Conservation (phyloP, 306 rosid species). For the Trifolium dubium region DNA sequence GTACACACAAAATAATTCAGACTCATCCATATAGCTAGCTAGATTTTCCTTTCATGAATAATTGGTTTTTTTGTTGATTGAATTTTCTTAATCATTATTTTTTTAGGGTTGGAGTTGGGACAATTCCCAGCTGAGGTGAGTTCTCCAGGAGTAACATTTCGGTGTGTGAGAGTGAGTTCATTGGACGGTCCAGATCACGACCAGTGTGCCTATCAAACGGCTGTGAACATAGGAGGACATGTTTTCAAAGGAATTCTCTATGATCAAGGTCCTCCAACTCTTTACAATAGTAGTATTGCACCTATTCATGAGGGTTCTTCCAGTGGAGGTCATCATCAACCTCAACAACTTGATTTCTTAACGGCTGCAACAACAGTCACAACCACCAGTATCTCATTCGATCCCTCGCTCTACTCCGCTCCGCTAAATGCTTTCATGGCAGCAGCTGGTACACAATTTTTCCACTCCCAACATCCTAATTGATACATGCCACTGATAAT, state of each 20-base stretch:
- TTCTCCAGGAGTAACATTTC: conserved; percentile 74
- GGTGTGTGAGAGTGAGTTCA: conserved; percentile 84
- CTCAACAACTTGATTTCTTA: conserved; percentile 50
- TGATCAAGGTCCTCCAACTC: conserved; percentile 71
- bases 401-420: conserved; percentile 78
- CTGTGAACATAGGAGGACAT: conserved; percentile 91
- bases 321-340: conserved; percentile 46
- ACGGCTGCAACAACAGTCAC: conserved; percentile 37
- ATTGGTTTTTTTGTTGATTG: background rate
- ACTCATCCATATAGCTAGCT: background rate
- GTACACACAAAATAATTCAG: background rate
- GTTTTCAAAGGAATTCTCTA: conserved; percentile 94
- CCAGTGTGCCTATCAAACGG: conserved; percentile 87
- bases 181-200: conserved; percentile 74
- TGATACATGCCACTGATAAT: background rate
- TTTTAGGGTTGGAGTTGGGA: conserved; percentile 89
- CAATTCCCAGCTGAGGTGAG: conserved; percentile 81
- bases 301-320: conserved; percentile 56
- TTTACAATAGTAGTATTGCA: conserved; percentile 40
- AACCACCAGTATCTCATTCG: conserved; percentile 45
- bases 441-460: conserved; percentile 80
- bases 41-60: background rate
- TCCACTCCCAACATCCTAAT: conserved; percentile 76
- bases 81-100: background rate
- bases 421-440: conserved; percentile 88